Conservation (phyloP, 2,329 filamentous ascomycete species). For the Diaporthe capsici region DNA sequence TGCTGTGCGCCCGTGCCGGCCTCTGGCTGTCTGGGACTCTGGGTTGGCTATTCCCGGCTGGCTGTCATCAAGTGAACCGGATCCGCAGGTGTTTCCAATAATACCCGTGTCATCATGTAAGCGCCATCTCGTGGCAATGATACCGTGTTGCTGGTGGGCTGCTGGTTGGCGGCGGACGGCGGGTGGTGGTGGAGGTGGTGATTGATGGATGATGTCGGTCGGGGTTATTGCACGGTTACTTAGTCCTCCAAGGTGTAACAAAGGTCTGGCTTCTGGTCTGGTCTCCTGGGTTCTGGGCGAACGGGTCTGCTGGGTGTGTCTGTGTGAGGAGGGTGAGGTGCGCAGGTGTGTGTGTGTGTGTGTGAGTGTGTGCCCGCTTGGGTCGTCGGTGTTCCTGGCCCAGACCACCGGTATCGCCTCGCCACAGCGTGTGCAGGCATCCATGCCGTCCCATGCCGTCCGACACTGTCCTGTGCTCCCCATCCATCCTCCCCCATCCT, state of each 20-base stretch:
- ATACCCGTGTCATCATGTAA: conserved; percentile 33
- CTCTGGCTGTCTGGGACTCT: not conserved
- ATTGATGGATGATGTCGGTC: conserved; percentile 8
- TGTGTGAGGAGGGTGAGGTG: not conserved
- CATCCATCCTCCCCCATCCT: not conserved
- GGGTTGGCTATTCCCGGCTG: conserved; percentile 10
- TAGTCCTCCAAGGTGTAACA: conserved; percentile 19
- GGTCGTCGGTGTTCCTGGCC: conserved; percentile 26
- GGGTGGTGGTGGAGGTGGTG: conserved; percentile 18
- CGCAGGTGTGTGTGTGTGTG: not conserved
- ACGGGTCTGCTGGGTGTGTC: not conserved
- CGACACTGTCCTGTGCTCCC: not conserved
- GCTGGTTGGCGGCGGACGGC: conserved; percentile 7
- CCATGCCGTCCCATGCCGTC: conserved; percentile 17
- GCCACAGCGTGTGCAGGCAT: conserved; percentile 24
- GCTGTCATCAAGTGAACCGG: conserved; percentile 31
- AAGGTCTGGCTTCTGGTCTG: conserved; percentile 16
- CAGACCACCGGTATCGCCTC: conserved; percentile 32
- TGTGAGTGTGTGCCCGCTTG: not conserved
- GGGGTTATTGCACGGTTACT: conserved; percentile 1
- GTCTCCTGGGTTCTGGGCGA: not conserved
- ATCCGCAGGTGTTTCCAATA: conserved; percentile 24
- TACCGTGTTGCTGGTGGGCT: conserved; percentile 21
- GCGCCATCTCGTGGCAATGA: conserved; percentile 35
- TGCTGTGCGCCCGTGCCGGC: conserved; percentile 17